These are phyloP conservation scores for Phytopythium litorale DNA, from an alignment of 352 stramenopile species.

Conservation along the genomic window DNA sequence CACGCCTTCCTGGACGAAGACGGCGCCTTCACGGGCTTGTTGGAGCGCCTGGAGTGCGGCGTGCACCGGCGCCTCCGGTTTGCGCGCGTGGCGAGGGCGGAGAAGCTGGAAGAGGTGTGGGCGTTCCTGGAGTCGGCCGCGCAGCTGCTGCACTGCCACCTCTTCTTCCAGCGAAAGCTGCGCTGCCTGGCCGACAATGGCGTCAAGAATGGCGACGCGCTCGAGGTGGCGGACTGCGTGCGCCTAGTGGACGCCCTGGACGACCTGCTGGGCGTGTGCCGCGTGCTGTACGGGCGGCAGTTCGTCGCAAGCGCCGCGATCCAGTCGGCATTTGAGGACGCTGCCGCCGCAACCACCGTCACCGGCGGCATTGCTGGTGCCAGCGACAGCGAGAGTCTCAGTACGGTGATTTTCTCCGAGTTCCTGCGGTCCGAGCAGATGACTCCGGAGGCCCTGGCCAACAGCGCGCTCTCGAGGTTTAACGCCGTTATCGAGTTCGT, in stretches of 20 bases:
- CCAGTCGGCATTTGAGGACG: conserved; percentile 10
- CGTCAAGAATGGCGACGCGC: conserved; percentile 5
- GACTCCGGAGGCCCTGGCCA: conserved; percentile 15
- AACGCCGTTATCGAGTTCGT: conserved; percentile 28
- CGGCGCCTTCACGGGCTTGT: conserved; percentile 17
- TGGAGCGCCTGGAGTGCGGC: conserved; percentile 14
- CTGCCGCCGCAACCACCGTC: background rate
- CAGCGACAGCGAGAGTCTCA: background rate
- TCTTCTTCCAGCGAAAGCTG: conserved; percentile 26
- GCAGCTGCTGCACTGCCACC: conserved; percentile 20
- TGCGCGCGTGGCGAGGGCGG: conserved; percentile 4
- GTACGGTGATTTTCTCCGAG: conserved; percentile 11
- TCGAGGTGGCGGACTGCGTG: conserved; percentile 12
- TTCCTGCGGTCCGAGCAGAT: conserved; percentile 19
- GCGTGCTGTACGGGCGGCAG: conserved; percentile 22
- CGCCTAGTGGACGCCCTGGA: conserved; percentile 18
- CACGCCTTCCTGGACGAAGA: conserved; percentile 28
- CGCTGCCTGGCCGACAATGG: conserved; percentile 8
- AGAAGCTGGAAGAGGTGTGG: conserved; percentile 7
- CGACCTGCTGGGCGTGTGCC: conserved; percentile 24
- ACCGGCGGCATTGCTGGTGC: background rate
- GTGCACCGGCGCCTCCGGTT: conserved; percentile 23
- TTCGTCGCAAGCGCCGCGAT: conserved; percentile 15
- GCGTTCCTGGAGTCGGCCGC: conserved; percentile 17
- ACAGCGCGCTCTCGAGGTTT: conserved; percentile 24